These are phyloP conservation scores for Apiospora koreana DNA, from an alignment of 2,329 filamentous ascomycete genomes.

Conservation along the genomic window DNA sequence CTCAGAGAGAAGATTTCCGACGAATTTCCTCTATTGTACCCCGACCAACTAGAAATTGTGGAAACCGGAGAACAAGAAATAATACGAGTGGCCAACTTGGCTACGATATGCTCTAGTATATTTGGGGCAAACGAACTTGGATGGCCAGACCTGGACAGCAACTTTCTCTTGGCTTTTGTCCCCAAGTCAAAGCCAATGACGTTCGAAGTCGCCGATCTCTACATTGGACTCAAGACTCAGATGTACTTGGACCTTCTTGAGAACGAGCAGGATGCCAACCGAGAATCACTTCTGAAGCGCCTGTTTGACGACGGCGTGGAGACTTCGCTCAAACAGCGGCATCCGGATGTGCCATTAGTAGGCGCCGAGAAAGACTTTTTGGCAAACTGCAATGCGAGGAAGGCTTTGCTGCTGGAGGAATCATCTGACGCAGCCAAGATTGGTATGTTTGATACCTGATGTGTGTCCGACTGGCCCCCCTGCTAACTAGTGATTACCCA, in stretches of 20 bases:
- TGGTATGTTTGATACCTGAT: background rate
- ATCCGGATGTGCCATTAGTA: conserved; percentile 26
- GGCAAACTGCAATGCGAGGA: conserved; percentile 27
- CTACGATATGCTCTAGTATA: conserved; percentile 33
- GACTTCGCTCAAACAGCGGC: conserved; percentile 27
- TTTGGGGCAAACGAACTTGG: conserved; percentile 34
- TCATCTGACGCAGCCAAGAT: conserved; percentile 18
- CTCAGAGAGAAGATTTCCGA: conserved; percentile 30
- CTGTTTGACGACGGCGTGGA: conserved; percentile 31
- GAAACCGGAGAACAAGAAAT: conserved; percentile 28
- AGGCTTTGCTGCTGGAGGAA: conserved; percentile 30
- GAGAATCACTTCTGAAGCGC: conserved; percentile 29
- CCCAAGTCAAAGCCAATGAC: conserved; percentile 28
- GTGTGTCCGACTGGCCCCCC: background rate
- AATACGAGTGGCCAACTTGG: conserved; percentile 33
- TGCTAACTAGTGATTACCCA: conserved; percentile 17
- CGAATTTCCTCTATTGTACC: conserved; percentile 25
- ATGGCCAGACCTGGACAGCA: conserved; percentile 32
- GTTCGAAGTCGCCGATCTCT: conserved; percentile 32
- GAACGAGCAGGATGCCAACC: conserved; percentile 25
- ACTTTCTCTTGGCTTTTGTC: conserved; percentile 33
- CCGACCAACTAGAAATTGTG: conserved; percentile 27
- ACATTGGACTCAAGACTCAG: conserved; percentile 34
- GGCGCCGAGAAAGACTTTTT: conserved; percentile 29
- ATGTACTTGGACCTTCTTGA: conserved; percentile 34